Evolutionary conservation across 768 basidiomycete genomes (phyloP).

Genomic region (Kwoniella europaea): DNA sequence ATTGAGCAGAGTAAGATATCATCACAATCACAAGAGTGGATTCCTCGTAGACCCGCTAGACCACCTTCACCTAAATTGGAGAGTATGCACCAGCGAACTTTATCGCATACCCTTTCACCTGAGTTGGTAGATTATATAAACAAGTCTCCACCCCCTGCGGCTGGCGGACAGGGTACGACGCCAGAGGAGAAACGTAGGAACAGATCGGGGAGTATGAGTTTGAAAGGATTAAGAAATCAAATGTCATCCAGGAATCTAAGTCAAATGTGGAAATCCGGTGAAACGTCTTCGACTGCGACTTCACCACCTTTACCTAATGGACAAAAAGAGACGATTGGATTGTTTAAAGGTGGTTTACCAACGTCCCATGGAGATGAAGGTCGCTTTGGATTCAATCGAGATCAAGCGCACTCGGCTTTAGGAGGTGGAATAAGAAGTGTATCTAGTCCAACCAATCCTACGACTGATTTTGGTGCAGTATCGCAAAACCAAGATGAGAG

Average conservation of each 20-base stretch:
- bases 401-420: not conserved
- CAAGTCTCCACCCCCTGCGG: conserved; percentile 22
- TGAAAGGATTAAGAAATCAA: conserved; percentile 39
- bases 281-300: conserved; percentile 7
- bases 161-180: conserved; percentile 3
- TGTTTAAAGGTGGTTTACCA: conserved; percentile 23
- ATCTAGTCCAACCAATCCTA: conserved; percentile 13
- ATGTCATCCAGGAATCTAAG: conserved; percentile 32
- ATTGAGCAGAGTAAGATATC: not conserved
- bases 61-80: conserved; percentile 48
- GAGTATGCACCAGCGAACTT: conserved; percentile 13
- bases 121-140: conserved; percentile 27
- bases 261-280: conserved; percentile 21
- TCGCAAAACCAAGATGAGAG: not conserved
- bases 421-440: conserved; percentile 18
- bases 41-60: conserved; percentile 46
- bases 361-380: not conserved
- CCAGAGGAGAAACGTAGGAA: conserved; percentile 13
- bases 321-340: conserved; percentile 21
- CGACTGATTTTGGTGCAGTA: conserved; percentile 11
- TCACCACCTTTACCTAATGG: conserved; percentile 15
- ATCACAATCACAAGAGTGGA: conserved; percentile 39
- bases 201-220: conserved; percentile 39
- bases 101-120: conserved; percentile 34
- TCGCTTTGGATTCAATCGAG: not conserved